Conservation (phyloP, 73 alveolate species). For the Tetrahymena thermophila region DNA sequence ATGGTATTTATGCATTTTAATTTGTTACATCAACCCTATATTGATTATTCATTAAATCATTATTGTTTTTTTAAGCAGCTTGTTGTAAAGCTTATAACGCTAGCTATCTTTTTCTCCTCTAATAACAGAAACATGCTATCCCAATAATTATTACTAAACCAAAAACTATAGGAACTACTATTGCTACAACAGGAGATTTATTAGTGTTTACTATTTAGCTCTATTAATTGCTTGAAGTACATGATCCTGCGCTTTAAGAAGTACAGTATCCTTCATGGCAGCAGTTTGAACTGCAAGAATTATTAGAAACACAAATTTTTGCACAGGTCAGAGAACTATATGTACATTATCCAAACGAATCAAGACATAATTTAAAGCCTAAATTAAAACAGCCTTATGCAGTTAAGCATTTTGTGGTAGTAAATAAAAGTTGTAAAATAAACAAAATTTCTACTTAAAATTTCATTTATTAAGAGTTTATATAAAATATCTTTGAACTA, state of each 20-base stretch:
- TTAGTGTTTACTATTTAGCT: background rate
- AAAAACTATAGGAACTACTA: background rate
- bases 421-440: background rate
- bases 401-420: background rate
- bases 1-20: no score
- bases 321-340: background rate
- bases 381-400: background rate
- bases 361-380: background rate
- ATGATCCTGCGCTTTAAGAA: background rate
- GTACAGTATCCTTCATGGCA: background rate
- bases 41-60: no score
- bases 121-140: background rate
- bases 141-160: background rate
- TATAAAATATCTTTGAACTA: no score
- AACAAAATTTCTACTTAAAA: background rate
- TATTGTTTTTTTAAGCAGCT: background rate
- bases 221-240: background rate
- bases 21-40: no score
- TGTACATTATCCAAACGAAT: background rate
- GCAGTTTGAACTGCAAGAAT: background rate
- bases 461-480: background rate
- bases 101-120: background rate
- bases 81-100: no score
- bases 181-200: background rate
- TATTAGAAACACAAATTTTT: background rate